Conservation (phyloP, 2,329 filamentous ascomycete genomes). For the Pseudogymnoascus sp. region DNA sequence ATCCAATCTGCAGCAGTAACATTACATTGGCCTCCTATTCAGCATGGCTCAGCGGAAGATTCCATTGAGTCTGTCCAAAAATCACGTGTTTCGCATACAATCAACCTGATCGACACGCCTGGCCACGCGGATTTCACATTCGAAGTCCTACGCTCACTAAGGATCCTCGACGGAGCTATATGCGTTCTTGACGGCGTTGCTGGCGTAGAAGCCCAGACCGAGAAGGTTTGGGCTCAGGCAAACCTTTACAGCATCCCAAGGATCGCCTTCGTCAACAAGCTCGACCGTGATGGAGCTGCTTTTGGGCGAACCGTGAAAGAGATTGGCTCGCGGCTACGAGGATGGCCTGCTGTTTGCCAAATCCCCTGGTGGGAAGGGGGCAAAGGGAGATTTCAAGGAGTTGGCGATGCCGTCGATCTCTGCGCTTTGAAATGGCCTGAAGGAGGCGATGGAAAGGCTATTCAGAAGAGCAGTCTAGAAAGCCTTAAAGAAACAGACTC, state of each 20-base stretch:
- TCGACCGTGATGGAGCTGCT: conserved; percentile 72
- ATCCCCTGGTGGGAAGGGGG: conserved; percentile 83
- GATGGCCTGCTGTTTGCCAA: conserved; percentile 86
- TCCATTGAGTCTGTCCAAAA: conserved; percentile 16
- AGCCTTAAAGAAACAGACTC: conserved; percentile 44
- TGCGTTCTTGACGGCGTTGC: conserved; percentile 89
- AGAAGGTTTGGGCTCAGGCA: conserved; percentile 91
- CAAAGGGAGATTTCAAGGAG: conserved; percentile 69
- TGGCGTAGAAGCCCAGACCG: conserved; percentile 92
- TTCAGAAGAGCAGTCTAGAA: conserved; percentile 49
- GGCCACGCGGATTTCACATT: conserved; percentile 97
- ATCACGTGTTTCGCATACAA: conserved; percentile 55
- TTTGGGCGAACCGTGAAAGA: conserved; percentile 84
- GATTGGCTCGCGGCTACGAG: conserved; percentile 69
- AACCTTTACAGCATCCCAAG: conserved; percentile 78
- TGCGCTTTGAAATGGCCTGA: conserved; percentile 67
- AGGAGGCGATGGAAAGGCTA: conserved; percentile 56
- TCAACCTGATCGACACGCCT: conserved; percentile 93
- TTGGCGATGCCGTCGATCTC: conserved; percentile 75
- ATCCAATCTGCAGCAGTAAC: conserved; percentile 97
- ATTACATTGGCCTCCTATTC: conserved; percentile 75
- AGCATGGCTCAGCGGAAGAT: conserved; percentile 12
- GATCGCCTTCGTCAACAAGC: conserved; percentile 76
- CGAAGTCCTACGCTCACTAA: conserved; percentile 84
- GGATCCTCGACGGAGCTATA: conserved; percentile 83